Evolutionary conservation across 257 asterid genomes (phyloP).

Genomic region (Haberlea rhodopensis): DNA sequence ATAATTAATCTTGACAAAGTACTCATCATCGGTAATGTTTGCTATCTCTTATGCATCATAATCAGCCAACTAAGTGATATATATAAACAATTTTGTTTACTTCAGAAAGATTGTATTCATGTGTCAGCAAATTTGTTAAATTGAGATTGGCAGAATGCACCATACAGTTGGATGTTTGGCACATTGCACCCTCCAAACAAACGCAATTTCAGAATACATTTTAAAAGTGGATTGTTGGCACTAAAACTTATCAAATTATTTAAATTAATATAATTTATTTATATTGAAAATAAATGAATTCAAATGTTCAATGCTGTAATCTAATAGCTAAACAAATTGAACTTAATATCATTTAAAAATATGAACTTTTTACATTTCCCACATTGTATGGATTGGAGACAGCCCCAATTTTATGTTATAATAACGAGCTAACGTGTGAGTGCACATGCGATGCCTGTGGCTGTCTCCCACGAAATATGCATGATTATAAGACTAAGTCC

Average conservation of each 20-base stretch:
- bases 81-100: background rate
- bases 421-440: conserved; percentile 12
- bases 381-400: background rate
- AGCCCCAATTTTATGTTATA: conserved; percentile 1
- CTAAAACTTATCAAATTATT: too few species aligned
- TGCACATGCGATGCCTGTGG: conserved; percentile 11
- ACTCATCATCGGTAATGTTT: background rate
- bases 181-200: background rate
- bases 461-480: conserved; percentile 20
- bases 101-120: too few species aligned
- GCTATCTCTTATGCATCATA: background rate
- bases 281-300: too few species aligned
- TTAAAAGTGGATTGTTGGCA: background rate
- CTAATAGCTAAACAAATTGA: background rate
- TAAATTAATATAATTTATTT: too few species aligned
- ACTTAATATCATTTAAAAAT: too few species aligned
- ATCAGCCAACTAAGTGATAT: conserved; percentile 6
- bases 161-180: too few species aligned
- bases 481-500: conserved; percentile 14
- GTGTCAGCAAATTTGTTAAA: too few species aligned
- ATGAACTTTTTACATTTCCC: conserved; percentile 2
- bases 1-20: background rate
- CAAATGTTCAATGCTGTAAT: background rate
- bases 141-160: too few species aligned
- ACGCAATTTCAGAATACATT: background rate